Evolutionary conservation across 306 rosid species (phyloP), one percentile per base, ranked within the genome.

Genomic region (Boehmeria nivea): DNA sequence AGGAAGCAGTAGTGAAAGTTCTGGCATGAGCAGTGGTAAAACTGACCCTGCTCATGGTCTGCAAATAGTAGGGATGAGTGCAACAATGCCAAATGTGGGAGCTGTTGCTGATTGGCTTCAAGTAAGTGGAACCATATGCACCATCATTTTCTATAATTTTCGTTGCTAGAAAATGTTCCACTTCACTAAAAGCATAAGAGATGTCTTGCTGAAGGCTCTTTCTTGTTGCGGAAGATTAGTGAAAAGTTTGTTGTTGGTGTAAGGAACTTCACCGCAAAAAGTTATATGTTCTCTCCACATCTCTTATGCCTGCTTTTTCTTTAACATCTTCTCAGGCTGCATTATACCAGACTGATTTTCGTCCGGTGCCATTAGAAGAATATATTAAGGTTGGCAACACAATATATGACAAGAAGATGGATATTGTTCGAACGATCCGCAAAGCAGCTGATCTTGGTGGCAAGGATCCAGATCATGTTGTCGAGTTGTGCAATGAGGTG

Each of bases 51-150:
- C 95, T 67, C 83, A 76, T 60, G 94, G 93, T 61, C 73, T 91
- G 73, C 98, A 91, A 73, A 84, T 91, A 72, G 96, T 91, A 54
- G 98, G 98, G 55, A 87, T 91, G 98, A 91, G 98, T 73, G 98
- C 98, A 38, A 91, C 98, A 64, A 91, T 91, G 98, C 98, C 98
- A 53, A 91, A 91, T 57, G 96, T 91, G 55, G 94, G 87, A 37
- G 94, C 94, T 48, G 96, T 91, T 72, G 95, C 98, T 61, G 91
- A 91, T 59, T 91, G 98, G 98, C 98, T 91, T 75, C 88, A 82
- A 78, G 98, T 87, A 72, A 78, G 94, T 46, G 34, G 71, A 64
- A 57, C 63, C 21, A 39, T 62, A 34, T 27, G 28, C 17, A 17
- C 38, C 46, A 5, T 61, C 17, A 19, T 39, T 22, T 13, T 47